Evolutionary conservation across 805 yeast genomes (phyloP), one percentile per base, ranked within the genome.

Genomic region (Candida krabiensis): DNA sequence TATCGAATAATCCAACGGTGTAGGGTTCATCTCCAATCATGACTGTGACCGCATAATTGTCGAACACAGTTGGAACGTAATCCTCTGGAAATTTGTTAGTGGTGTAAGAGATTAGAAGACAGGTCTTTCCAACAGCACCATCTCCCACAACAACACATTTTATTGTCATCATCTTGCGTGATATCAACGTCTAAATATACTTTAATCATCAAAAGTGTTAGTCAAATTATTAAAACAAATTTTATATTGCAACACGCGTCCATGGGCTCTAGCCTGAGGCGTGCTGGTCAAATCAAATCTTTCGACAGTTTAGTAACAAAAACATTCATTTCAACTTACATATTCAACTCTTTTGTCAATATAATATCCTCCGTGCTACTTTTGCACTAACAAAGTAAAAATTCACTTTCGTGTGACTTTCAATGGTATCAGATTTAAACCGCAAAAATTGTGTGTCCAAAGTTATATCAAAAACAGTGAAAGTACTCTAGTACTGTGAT

Each of bases 81-180:
- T 93, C 98, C 39, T 95, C 93, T 21, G 99, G 99, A 67, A 91
- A 91, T 64, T 91, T 93, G 69, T 88, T 86, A 44, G 96, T 91
- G 37, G 98, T 91, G 68, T 91, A 91, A 48, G 97, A 90, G 59
- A 91, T 91, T 53, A 93, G 76, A 47, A 93, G 79, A 70, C 98
- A 91, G 14, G 98, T 91, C 60, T 89, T 91, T 55, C 99, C 99
- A 48, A 93, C 98, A 53, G 98, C 98, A 86, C 99, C 99, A 70
- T 93, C 99, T 50, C 99, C 99, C 40, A 93, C 98, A 50, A 91
- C 97, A 50, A 93, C 98, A 75, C 98, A 93, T 69, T 91, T 91
- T 64, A 86, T 75, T 43, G 82, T 72, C 60, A 73, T 77, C 79
- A 75, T 74, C 33, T 50, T 47, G 41, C 27, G 25, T 19, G 26